Conservation (phyloP, 352 stramenopile genomes). For the Pythium apleroticum region DNA sequence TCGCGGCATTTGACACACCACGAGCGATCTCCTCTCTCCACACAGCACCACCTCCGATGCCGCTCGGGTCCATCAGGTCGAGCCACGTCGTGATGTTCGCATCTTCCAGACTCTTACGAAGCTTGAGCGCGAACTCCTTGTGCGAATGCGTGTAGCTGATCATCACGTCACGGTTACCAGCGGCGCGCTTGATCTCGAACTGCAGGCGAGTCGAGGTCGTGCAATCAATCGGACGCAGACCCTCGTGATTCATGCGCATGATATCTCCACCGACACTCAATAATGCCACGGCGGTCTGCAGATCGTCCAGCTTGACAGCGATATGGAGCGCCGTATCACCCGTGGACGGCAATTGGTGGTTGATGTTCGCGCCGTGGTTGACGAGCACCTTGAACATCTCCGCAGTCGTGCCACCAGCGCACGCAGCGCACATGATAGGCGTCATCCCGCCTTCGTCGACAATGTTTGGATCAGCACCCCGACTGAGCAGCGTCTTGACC, state of each 20-base stretch:
- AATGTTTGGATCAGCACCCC: slow-evolving; percentile 66
- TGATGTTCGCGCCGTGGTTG: slow-evolving; percentile 63
- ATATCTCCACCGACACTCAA: slow-evolving; percentile 75
- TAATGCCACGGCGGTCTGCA: slow-evolving; percentile 66
- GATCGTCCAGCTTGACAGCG: slow-evolving; percentile 78
- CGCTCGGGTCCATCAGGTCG: slow-evolving; percentile 64
- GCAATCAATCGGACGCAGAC: slow-evolving; percentile 60
- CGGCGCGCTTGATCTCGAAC: slow-evolving; percentile 71
- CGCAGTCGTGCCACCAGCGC: slow-evolving; percentile 55
- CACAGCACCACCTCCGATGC: slow-evolving; percentile 57
- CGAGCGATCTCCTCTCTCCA: slow-evolving; percentile 72
- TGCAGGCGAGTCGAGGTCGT: slow-evolving; percentile 62
- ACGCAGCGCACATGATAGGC: slow-evolving; percentile 70
- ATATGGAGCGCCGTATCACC: slow-evolving; percentile 78
- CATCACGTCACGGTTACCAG: slow-evolving; percentile 68
- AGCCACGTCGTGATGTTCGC: slow-evolving; percentile 68
- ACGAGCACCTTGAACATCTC: slow-evolving; percentile 81
- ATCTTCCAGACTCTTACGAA: slow-evolving; percentile 56
- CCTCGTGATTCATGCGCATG: slow-evolving; percentile 70
- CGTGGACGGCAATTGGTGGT: slow-evolving; percentile 61
- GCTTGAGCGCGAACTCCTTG: slow-evolving; percentile 59
- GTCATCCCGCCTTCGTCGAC: slow-evolving; percentile 79
- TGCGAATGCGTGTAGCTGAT: slow-evolving; percentile 76
- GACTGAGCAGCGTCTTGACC: slow-evolving; percentile 51
- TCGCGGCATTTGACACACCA: slow-evolving; percentile 55